Conservation (phyloP, 208 protist genomes). For the Angomonas ambiguus region DNA sequence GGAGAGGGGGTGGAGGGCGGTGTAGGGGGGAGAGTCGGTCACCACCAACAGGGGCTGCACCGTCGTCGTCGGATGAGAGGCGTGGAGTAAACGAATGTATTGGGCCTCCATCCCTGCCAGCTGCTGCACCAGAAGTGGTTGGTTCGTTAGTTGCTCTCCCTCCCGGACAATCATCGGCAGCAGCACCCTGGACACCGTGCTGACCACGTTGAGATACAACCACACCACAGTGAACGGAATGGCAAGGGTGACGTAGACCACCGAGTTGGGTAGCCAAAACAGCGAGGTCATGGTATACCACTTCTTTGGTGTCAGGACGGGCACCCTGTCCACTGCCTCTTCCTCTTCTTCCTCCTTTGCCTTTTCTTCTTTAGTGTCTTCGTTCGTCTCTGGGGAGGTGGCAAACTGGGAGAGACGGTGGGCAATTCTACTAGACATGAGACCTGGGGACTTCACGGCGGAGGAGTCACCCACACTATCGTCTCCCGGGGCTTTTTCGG, state of each 20-base stretch:
- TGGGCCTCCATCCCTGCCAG: background rate
- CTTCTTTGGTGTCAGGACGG: background rate
- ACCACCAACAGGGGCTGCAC: background rate
- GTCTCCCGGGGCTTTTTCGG: background rate
- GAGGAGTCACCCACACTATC: background rate
- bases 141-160: background rate
- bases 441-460: background rate
- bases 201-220: background rate
- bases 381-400: background rate
- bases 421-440: background rate
- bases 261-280: background rate
- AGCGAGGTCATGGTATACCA: background rate
- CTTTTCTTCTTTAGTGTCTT: background rate
- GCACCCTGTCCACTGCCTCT: background rate
- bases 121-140: background rate
- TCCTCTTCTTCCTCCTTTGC: background rate
- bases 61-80: background rate
- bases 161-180: background rate
- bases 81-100: background rate
- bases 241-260: background rate
- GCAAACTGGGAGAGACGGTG: background rate
- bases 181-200: background rate
- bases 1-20: background rate
- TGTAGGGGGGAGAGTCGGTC: background rate
- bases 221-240: background rate